Evolutionary conservation across 169 alveolate species (phyloP).

Genomic region (Plasmodium blacklocki): DNA sequence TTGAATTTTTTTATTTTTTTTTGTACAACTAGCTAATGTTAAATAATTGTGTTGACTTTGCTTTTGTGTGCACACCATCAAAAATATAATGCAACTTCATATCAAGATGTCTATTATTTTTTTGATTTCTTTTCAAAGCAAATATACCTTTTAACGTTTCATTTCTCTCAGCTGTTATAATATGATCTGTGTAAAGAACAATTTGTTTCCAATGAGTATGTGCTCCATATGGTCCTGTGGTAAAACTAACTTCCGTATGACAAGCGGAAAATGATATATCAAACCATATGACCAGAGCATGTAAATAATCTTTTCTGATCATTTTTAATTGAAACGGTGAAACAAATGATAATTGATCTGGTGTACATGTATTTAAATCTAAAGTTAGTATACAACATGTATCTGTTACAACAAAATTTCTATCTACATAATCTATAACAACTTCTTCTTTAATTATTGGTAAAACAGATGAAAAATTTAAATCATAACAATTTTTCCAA

Average conservation of each 20-base stretch:
- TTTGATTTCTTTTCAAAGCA: constrained; percentile 88
- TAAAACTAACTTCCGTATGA: constrained; percentile 90
- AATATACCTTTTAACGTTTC: constrained; percentile 84
- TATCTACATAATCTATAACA: constrained; percentile 94
- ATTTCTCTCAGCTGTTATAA: constrained; percentile 76
- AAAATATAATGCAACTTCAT: constrained; percentile 87
- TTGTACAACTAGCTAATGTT: constrained; percentile 34
- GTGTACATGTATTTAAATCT: constrained; percentile 93
- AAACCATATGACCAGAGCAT: constrained; percentile 95
- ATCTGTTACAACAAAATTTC: constrained; percentile 89
- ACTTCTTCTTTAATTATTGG: constrained; percentile 94
- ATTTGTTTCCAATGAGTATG: constrained; percentile 96
- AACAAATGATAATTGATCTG: constrained; percentile 93
- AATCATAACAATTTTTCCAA: constrained; percentile 97
- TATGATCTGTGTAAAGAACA: constrained; percentile 91
- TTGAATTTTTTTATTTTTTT: constrained; percentile 75
- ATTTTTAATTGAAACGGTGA: constrained; percentile 86
- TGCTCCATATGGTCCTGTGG: constrained; percentile 90
- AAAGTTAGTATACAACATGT: constrained; percentile 90
- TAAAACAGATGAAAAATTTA: constrained; percentile 94
- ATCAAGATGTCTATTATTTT: constrained; percentile 91
- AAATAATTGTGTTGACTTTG: constrained; percentile 59
- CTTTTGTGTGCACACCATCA: constrained; percentile 54
- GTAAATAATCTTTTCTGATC: constrained; percentile 89
- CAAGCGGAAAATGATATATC: constrained; percentile 92